Conservation (phyloP, 306 rosid genomes). For the Vigna nakashimae region DNA sequence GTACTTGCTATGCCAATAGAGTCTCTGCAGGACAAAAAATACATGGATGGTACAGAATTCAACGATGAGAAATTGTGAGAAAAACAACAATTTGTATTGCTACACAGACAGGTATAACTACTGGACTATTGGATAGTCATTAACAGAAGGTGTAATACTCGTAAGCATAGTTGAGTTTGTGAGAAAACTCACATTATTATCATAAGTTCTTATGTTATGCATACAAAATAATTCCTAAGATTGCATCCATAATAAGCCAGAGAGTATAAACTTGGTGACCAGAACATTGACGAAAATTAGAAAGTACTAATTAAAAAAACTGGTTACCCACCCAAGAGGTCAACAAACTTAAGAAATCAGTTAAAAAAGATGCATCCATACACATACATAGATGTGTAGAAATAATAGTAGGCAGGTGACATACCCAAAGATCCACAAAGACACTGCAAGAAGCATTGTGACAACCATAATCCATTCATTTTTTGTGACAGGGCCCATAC, state of each 20-base stretch:
- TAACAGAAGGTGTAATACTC: conserved; percentile 28
- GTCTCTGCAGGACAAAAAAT: conserved; percentile 63
- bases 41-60: conserved; percentile 31
- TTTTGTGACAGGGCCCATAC: conserved; percentile 81
- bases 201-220: conserved; percentile 15
- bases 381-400: conserved; percentile 2
- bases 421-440: conserved; percentile 96
- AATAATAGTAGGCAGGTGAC: conserved; percentile 32
- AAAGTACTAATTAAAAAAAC: conserved; percentile 18
- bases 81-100: conserved; percentile 20
- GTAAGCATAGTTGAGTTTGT: conserved; percentile 4
- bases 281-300: background rate
- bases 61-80: conserved; percentile 22
- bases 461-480: conserved; percentile 87
- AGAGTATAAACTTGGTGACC: conserved; percentile 30
- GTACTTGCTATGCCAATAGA: conserved; percentile 75
- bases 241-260: background rate
- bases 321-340: conserved; percentile 18
- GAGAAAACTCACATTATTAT: conserved; percentile 10
- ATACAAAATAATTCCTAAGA: background rate
- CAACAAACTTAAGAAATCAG: conserved; percentile 35
- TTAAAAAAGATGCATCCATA: background rate
- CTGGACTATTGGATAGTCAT: conserved; percentile 1
- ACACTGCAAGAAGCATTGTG: conserved; percentile 94
- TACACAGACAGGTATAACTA: background rate